A percentile compares a stretch with the other conserved stretches of the same genome.
Evolutionary conservation across 371 early-diverging fungal species (phyloP).

Genomic region (Blakeslea trispora): DNA sequence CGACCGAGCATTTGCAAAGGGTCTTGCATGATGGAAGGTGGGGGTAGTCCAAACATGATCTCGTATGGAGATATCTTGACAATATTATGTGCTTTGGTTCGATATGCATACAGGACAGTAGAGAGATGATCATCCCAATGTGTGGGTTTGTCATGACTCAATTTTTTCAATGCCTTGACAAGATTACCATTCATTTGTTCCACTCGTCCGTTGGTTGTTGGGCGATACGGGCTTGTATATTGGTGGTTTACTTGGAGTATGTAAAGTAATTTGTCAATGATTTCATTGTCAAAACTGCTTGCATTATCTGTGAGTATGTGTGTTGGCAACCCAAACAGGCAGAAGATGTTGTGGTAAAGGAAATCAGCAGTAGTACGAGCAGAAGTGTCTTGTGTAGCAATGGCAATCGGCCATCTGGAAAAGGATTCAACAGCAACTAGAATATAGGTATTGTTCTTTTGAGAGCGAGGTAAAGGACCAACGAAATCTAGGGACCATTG

Average conservation of each 20-base stretch:
- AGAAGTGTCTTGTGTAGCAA: conserved; percentile 27
- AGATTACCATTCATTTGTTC: conserved; percentile 26
- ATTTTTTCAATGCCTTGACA: conserved; percentile 8
- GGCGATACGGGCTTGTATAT: conserved; percentile 20
- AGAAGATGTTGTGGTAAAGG: conserved; percentile 35
- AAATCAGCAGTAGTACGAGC: conserved; percentile 33
- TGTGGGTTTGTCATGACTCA: not conserved
- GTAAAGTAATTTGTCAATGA: not conserved
- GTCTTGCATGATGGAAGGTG: not conserved
- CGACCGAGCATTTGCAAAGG: conserved; percentile 2
- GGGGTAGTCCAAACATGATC: conserved; percentile 1
- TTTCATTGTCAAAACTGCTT: conserved; percentile 7
- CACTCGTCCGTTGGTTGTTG: conserved; percentile 19
- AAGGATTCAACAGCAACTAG: conserved; percentile 46
- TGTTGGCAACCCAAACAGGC: conserved; percentile 29
- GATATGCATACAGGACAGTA: conserved; percentile 13
- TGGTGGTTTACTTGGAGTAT: conserved; percentile 3
- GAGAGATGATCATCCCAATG: not conserved
- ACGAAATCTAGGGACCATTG: conserved; percentile 41
- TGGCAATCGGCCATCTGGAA: conserved; percentile 44
- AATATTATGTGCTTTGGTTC: not conserved
- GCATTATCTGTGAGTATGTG: conserved; percentile 13
- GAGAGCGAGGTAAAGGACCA: conserved; percentile 27
- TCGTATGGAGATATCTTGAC: conserved; percentile 11
- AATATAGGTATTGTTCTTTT: conserved; percentile 36